phyloP scores from a whole-genome alignment of 2,329 filamentous ascomycete genomes.

The Dactylellina haptotyla region DNA sequence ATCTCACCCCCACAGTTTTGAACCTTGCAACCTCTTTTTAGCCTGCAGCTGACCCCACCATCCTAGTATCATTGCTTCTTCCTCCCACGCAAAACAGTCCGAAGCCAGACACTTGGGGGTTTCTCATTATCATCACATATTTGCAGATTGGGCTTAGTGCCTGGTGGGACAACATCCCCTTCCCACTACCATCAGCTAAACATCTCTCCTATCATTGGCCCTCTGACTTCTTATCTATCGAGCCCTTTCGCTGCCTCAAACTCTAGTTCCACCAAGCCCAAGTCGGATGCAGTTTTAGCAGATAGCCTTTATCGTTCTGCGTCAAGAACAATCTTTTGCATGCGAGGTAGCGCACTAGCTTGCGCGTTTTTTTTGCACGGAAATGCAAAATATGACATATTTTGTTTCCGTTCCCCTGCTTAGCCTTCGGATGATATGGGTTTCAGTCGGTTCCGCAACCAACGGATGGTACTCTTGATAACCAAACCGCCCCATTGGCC shows the following conservation, averaged over 20 bases:
- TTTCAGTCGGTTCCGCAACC: conserved; percentile 37
- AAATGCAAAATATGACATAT: conserved; percentile 40
- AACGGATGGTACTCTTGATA: conserved; percentile 35
- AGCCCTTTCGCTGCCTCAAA: conserved; percentile 44
- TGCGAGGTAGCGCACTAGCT: conserved; percentile 47
- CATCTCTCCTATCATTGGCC: conserved; percentile 54
- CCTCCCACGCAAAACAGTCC: conserved; percentile 48
- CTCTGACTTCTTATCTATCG: conserved; percentile 54
- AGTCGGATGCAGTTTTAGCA: conserved; percentile 46
- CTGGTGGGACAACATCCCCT: conserved; percentile 53
- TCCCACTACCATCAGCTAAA: conserved; percentile 53
- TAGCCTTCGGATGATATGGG: conserved; percentile 52
- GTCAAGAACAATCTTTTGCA: conserved; percentile 41
- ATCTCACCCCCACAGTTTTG: conserved; percentile 45
- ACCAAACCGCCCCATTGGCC: conserved; percentile 18
- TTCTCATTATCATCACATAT: conserved; percentile 55
- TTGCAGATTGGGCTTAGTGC: conserved; percentile 53
- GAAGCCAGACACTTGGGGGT: conserved; percentile 52
- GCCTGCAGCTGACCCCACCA: conserved; percentile 54
- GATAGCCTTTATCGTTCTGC: conserved; percentile 54
- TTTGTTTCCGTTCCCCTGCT: conserved; percentile 46
- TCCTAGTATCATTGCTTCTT: conserved; percentile 40
- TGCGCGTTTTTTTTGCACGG: conserved; percentile 44
- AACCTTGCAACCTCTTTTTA: conserved; percentile 43
- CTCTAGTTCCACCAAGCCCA: conserved; percentile 49